Conservation (phyloP, 2,329 filamentous ascomycete genomes). For the Ophiostoma novo-ulmi region DNA sequence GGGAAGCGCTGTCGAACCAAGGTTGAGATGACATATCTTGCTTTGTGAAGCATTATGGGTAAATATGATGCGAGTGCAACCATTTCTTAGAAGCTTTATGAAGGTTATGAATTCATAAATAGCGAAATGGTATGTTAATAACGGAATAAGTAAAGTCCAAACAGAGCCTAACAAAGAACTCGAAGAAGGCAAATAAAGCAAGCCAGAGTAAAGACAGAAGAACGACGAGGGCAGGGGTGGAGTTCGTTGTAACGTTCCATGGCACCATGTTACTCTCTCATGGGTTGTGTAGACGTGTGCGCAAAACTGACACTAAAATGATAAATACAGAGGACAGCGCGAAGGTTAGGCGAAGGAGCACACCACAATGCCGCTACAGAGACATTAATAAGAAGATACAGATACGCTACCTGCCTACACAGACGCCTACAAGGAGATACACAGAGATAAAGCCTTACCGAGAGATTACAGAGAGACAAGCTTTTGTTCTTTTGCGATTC, state of each 20-base stretch:
- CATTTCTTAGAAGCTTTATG: background rate
- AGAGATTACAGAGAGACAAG: background rate
- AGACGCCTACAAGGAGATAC: no score
- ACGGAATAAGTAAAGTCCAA: background rate
- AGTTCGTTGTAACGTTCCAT: slow-evolving; percentile 13
- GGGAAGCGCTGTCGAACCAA: background rate
- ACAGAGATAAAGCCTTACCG: no score
- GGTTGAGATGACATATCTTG: background rate
- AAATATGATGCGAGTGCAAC: background rate
- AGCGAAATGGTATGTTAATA: background rate
- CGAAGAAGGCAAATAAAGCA: background rate
- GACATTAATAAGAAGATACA: no score
- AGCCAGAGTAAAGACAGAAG: background rate
- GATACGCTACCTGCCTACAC: no score
- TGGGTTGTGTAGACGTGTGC: slow-evolving; percentile 4
- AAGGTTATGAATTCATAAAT: background rate
- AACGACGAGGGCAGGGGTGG: background rate
- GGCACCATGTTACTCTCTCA: background rate
- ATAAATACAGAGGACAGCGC: background rate
- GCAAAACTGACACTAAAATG: background rate
- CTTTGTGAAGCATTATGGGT: background rate
- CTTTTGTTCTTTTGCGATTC: slow-evolving; percentile 2
- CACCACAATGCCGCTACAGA: background rate
- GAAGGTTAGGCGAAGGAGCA: background rate
- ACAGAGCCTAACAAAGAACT: background rate